These are phyloP conservation scores for Sphaerulina populicola DNA, from an alignment of 2,329 filamentous ascomycete species.

Conservation along the genomic window DNA sequence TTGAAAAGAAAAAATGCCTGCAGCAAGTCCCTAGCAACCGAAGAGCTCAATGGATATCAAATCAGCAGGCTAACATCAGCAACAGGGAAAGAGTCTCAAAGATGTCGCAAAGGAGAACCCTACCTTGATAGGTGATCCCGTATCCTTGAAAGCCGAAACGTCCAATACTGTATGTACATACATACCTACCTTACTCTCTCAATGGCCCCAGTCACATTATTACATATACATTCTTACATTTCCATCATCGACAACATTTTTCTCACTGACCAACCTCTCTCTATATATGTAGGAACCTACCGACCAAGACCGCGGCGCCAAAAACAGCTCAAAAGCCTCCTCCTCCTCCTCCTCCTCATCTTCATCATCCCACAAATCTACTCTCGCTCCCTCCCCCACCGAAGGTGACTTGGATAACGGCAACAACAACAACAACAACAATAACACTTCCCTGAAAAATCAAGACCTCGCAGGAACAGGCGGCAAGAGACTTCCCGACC, in stretches of 20 bases:
- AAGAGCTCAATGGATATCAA: neutral
- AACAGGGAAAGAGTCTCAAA: conserved; percentile 21
- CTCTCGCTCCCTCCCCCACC: conserved; percentile 5
- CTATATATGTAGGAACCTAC: conserved; percentile 23
- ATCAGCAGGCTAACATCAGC: neutral
- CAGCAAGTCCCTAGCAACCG: neutral
- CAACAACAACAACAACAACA: neutral
- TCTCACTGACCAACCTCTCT: neutral
- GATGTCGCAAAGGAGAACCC: conserved; percentile 26
- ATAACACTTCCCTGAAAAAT: neutral
- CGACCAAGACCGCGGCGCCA: conserved; percentile 29
- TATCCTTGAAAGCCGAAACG: conserved; percentile 33
- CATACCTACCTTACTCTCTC: no score
- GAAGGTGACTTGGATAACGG: conserved; percentile 3
- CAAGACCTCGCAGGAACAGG: conserved; percentile 7
- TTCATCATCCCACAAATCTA: conserved; percentile 10
- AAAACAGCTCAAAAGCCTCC: conserved; percentile 1
- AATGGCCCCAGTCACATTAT: no score
- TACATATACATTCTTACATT: no score
- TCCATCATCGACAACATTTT: neutral
- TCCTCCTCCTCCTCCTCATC: conserved; percentile 9
- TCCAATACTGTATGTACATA: conserved; percentile 20
- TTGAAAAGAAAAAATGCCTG: neutral
- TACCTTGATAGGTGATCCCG: conserved; percentile 31
- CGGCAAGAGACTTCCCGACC: conserved; percentile 1